Percentiles rank a stretch among this genome's conserved stretches.
Conservation (phyloP, 768 basidiomycete species). For the Pleurotus citrinopileatus region DNA sequence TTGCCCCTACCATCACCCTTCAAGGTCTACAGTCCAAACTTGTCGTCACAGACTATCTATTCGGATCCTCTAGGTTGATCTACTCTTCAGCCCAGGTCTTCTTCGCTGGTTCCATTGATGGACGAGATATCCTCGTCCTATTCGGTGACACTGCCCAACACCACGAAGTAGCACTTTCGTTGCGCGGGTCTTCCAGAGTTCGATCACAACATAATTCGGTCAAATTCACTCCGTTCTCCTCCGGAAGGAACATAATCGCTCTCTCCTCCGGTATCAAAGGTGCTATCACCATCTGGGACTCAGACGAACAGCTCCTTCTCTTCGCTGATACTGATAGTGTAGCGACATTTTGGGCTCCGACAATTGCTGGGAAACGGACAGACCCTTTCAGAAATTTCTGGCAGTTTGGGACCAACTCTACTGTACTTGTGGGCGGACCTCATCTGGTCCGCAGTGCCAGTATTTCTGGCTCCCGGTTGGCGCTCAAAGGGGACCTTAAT, state of each 20-base stretch:
- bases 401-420: slow-evolving; percentile 69
- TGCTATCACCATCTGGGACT: slow-evolving; percentile 64
- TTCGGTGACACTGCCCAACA: slow-evolving; percentile 53
- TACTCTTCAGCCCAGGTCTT: slow-evolving; percentile 78
- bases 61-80: slow-evolving; percentile 57
- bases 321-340: slow-evolving; percentile 67
- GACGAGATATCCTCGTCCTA: slow-evolving; percentile 59
- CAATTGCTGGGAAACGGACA: slow-evolving; percentile 40
- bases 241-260: slow-evolving; percentile 41
- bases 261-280: slow-evolving; percentile 57
- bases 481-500: slow-evolving; percentile 68
- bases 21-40: slow-evolving; percentile 73
- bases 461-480: slow-evolving; percentile 47
- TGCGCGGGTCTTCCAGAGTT: slow-evolving; percentile 44
- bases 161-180: slow-evolving; percentile 48
- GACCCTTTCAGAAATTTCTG: slow-evolving; percentile 60
- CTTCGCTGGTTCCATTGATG: slow-evolving; percentile 60
- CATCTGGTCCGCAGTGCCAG: slow-evolving; percentile 60
- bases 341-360: slow-evolving; percentile 75
- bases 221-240: slow-evolving; percentile 23
- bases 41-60: slow-evolving; percentile 68
- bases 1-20: slow-evolving; percentile 53
- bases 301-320: slow-evolving; percentile 64
- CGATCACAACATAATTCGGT: slow-evolving; percentile 25
- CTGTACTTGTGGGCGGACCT: slow-evolving; percentile 64